Evolutionary conservation across 1,139 yeast genomes (phyloP), one percentile per base, ranked within the genome.

Genomic region (Magnusiomyces fungicola): DNA sequence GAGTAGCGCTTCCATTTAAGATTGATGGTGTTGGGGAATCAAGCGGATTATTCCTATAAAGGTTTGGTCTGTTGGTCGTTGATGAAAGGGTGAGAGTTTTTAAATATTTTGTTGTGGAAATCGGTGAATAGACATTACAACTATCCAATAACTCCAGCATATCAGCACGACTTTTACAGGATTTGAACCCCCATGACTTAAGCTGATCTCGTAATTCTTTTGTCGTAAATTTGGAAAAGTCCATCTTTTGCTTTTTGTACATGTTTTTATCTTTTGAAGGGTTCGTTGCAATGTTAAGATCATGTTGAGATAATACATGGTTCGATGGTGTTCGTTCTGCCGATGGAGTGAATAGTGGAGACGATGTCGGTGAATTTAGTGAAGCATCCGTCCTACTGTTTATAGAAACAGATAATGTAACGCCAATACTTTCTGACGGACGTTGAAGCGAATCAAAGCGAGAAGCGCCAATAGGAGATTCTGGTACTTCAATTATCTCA

Each of bases 121-220:
- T 22, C 25, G 43, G 48, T 19, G 36, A n/a, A 16, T 25, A 41
- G 5, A 49, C 45, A 14, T 41, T 45, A 37, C 48, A 45, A 40
- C 51, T 49, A 25, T 49, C 25, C 44, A 49, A 33, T 5, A 49
- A 41, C 18, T 46, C 37, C 16, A 49, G 27, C 46, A 45, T 49
- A 9, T 32, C 41, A 16, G 38, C 42, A 40, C 51, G 46, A 5
- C 46, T 30, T 14, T 24, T 23, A 6, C 47, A 45, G 3, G 51
- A 46, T 21, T 49, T 49, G 32, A 49, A 49, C 21, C 51, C 51
- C 51, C 51, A 49, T 14, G 45, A 34, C 30, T 49, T 49, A 4
- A 49, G 37, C 33, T 49, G 51, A 3, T 41, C 33, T 10, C 36
- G 30, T 3, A 49, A 37, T 22, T 49, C 39, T 18, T 37, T 30